Conservation (phyloP, 257 asterid genomes). For the Marsdenia floribunda region DNA sequence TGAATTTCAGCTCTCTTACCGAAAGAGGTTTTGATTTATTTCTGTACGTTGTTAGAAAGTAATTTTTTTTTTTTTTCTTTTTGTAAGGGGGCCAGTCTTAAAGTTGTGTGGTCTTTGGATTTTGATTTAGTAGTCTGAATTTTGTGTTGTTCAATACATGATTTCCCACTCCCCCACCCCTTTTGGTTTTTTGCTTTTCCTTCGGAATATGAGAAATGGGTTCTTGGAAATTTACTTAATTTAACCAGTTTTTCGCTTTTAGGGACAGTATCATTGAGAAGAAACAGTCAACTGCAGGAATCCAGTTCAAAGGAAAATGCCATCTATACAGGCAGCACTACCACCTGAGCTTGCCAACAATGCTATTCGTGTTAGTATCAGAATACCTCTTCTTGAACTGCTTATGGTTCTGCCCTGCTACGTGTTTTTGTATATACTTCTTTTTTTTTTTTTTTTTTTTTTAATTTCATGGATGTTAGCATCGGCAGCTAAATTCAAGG, state of each 20-base stretch:
- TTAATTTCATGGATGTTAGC: not conserved
- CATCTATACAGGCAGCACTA: conserved; percentile 82
- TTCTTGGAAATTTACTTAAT: not conserved
- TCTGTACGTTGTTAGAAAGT: not conserved
- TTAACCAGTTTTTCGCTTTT: not conserved
- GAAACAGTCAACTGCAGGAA: not conserved
- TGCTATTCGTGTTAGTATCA: conserved; percentile 55
- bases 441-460: not conserved
- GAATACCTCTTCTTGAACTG: conserved; percentile 3
- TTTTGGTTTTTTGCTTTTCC: not conserved
- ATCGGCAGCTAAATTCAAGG: conserved; percentile 4
- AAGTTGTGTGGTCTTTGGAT: not conserved
- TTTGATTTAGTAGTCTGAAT: not conserved
- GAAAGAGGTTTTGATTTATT: not conserved
- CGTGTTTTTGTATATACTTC: not conserved
- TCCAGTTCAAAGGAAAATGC: conserved; percentile 34
- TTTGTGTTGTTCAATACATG: not conserved
- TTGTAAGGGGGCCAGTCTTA: not conserved
- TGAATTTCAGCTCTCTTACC: not conserved
- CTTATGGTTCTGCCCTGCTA: not conserved
- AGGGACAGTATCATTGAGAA: not conserved
- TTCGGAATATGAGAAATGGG: not conserved
- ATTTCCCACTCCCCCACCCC: not conserved
- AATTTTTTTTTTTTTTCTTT: not conserved
- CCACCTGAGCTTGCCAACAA: conserved; percentile 98